Evolutionary conservation across 2,329 filamentous ascomycete genomes (phyloP), one percentile per base, ranked within the genome.

Genomic region (Aquanectria penicillioides): DNA sequence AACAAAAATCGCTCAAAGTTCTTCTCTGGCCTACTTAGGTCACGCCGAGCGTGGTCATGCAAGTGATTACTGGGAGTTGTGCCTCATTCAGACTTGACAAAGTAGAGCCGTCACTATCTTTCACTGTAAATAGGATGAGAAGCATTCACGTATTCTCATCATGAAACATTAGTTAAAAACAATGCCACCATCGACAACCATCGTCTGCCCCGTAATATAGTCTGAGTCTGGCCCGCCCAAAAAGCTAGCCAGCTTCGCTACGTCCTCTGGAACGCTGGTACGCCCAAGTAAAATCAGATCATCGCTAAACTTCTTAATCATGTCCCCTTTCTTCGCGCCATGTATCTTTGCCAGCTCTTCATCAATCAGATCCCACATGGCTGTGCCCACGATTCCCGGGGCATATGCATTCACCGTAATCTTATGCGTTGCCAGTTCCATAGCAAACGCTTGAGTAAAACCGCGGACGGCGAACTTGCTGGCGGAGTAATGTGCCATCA

Each of bases 291-390:
- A 81, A 57, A 86, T 88, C 63, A 84, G 58, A 6, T 87, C 81
- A 0, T 77, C 66, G 0, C 75, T 80, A 59, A 83, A 84, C 67
- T 85, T 84, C 69, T 82, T 81, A 53, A 88, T 83, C 12, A 80
- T 83, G 20, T 83, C 80, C 2, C 83, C 83, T 64, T 80, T 83
- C 65, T 78, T 73, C 0, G 76, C 74, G 0, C 83, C 86, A 55
- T 79, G 78, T 69, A 83, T 79, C 26, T 59, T 46, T 7, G 26
- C 60, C n/a, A 67, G 61, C 56, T 83, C 82, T 61, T 85, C 82
- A 59, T 90, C 89, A 51, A 91, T 89, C 2, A 85, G 69, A 40
- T 90, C 87, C 88, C 88, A 91, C 87, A 90, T 90, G 0, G 79
- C 77, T 0, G 87, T 90, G 0, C 83, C 86, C 0, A 91, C 86